phyloP scores from a whole-genome alignment of 78 protist species.

The Chrysochromulina parva region DNA sequence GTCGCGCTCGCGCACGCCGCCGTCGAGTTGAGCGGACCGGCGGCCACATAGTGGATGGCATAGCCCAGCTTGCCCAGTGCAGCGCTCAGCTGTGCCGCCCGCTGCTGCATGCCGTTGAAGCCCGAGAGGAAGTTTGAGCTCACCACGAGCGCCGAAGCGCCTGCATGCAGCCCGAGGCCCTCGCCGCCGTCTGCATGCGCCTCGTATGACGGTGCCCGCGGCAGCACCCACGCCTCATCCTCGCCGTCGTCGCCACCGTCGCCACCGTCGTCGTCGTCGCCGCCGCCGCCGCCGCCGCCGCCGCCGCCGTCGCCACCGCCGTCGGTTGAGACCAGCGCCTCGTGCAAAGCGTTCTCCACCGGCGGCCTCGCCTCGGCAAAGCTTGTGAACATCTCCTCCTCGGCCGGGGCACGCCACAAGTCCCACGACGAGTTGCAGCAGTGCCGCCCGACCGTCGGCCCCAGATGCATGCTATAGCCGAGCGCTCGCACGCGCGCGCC shows the following conservation, averaged over 20 bases:
- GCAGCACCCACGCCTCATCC: neutral
- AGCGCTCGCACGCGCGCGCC: neutral
- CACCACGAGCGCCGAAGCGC: neutral
- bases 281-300: neutral
- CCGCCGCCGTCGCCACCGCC: neutral
- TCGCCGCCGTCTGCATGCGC: neutral
- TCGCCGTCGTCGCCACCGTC: neutral
- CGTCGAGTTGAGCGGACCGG: neutral
- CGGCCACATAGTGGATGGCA: neutral
- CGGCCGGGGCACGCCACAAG: neutral
- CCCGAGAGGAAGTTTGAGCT: neutral
- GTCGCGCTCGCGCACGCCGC: neutral
- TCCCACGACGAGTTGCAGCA: neutral
- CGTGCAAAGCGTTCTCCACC: no score
- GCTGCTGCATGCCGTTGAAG: constrained; percentile 28
- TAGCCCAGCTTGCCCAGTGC: neutral
- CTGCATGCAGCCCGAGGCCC: neutral
- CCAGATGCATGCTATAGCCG: neutral
- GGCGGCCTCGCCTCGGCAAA: no score
- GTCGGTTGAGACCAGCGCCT: no score
- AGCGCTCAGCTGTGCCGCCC: neutral
- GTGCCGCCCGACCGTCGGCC: neutral
- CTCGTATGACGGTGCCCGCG: no score
- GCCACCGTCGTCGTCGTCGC: neutral
- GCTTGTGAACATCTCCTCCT: no score